Conservation (phyloP, 2,329 filamentous ascomycete genomes). For the Epicoccum sorghinum region DNA sequence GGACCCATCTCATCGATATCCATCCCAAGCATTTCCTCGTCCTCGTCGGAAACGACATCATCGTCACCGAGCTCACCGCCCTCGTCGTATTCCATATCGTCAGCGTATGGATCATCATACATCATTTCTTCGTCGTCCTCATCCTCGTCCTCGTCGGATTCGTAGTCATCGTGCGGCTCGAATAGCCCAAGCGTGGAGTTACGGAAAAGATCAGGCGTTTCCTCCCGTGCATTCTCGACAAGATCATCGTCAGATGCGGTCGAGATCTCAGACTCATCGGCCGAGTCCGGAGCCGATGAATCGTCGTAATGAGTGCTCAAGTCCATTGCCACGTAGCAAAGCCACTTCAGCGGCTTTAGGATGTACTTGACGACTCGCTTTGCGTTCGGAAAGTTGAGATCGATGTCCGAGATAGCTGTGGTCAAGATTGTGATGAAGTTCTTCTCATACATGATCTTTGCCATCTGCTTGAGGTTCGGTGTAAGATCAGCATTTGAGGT, state of each 20-base stretch:
- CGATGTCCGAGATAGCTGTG: slow-evolving; percentile 90
- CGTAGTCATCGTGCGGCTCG: slow-evolving; percentile 81
- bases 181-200: slow-evolving; percentile 96
- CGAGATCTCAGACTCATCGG: slow-evolving; percentile 85
- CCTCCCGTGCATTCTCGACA: slow-evolving; percentile 72
- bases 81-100: slow-evolving; percentile 93
- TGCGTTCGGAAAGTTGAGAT: slow-evolving; percentile 90
- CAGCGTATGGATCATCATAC: slow-evolving; percentile 87
- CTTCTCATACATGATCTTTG: slow-evolving; percentile 98
- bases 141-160: slow-evolving; percentile 68
- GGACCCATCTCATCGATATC: slow-evolving; percentile 80
- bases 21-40: slow-evolving; percentile 82
- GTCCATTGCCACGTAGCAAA: slow-evolving; percentile 85
- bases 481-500: slow-evolving; percentile 46
- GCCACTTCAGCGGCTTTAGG: slow-evolving; percentile 81
- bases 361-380: slow-evolving; percentile 98
- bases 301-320: slow-evolving; percentile 83
- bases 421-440: slow-evolving; percentile 90
- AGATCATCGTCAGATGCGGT: slow-evolving; percentile 89
- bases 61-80: slow-evolving; percentile 63
- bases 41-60: slow-evolving; percentile 86
- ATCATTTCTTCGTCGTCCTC: slow-evolving; percentile 71
- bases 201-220: slow-evolving; percentile 95
- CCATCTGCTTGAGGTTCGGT: slow-evolving; percentile 78
- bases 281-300: slow-evolving; percentile 66